Conservation (phyloP, 2,329 filamentous ascomycete species). For the Aureobasidium sp. region DNA sequence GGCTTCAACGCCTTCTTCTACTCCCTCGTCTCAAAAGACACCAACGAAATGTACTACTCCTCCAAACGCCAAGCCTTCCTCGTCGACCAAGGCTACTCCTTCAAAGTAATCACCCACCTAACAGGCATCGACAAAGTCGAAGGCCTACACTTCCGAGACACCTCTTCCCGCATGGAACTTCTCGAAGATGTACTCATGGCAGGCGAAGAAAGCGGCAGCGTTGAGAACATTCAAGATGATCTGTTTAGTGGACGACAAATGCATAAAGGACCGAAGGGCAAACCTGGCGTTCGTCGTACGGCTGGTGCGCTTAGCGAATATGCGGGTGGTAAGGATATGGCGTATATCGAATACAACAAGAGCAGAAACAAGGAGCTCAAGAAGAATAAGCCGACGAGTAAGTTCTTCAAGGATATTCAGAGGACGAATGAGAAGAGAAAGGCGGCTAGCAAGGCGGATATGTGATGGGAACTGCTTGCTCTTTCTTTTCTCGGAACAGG, state of each 20-base stretch:
- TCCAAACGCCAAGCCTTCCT: constrained; percentile 95
- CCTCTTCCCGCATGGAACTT: constrained; percentile 73
- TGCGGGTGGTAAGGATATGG: constrained; percentile 91
- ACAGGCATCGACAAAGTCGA: constrained; percentile 82
- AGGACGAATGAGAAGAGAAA: constrained; percentile 26
- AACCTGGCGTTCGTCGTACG: constrained; percentile 60
- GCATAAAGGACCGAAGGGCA: constrained; percentile 30
- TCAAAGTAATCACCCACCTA: constrained; percentile 96
- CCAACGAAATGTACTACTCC: constrained; percentile 95
- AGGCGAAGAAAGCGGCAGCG: constrained; percentile 63
- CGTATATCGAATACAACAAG: constrained; percentile 51
- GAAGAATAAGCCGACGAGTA: constrained; percentile 28
- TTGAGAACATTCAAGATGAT: constrained; percentile 62
- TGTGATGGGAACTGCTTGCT: neutral
- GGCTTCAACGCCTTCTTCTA: constrained; percentile 99
- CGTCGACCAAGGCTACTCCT: constrained; percentile 95
- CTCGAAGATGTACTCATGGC: constrained; percentile 84
- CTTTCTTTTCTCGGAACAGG: neutral
- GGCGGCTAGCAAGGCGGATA: constrained; percentile 20
- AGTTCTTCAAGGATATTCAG: constrained; percentile 36
- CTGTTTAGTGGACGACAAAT: constrained; percentile 51
- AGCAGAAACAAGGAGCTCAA: constrained; percentile 39
- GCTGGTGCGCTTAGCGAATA: constrained; percentile 80
- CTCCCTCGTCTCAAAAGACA: constrained; percentile 93
- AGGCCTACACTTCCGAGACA: constrained; percentile 68